phyloP scores from a whole-genome alignment of 805 yeast genomes.

The Candida piceae region DNA sequence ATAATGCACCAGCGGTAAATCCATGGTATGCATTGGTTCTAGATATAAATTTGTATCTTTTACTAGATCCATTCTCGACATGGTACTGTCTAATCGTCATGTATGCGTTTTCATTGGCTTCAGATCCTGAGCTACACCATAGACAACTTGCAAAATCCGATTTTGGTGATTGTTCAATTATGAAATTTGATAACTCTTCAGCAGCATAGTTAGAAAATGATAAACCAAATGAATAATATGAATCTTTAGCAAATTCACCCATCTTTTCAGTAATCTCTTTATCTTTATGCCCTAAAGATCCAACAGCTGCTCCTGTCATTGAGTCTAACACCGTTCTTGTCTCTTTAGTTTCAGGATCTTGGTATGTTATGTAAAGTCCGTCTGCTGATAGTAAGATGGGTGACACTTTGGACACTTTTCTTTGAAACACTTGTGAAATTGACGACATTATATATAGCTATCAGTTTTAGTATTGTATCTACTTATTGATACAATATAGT shows the following conservation, averaged over 20 bases:
- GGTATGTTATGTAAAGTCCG: conserved; percentile 37
- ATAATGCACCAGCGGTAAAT: conserved; percentile 40
- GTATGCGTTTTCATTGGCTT: conserved; percentile 73
- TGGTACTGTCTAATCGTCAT: conserved; percentile 56
- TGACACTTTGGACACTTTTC: too few species aligned
- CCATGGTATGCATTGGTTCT: conserved; percentile 46
- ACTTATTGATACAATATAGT: too few species aligned
- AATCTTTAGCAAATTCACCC: conserved; percentile 30
- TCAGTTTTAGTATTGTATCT: not conserved
- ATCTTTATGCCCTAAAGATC: conserved; percentile 39
- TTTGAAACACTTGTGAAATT: too few species aligned
- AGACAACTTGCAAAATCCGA: conserved; percentile 35
- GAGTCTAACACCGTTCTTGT: conserved; percentile 34
- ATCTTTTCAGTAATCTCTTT: conserved; percentile 35
- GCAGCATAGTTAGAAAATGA: conserved; percentile 34
- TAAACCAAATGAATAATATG: conserved; percentile 34
- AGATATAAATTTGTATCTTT: conserved; percentile 37
- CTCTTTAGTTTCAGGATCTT: conserved; percentile 37
- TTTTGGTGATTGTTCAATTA: conserved; percentile 32
- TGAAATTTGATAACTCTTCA: conserved; percentile 41
- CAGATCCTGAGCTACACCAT: conserved; percentile 66
- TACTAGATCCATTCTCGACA: conserved; percentile 36
- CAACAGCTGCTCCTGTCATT: conserved; percentile 46
- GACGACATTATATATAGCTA: too few species aligned
- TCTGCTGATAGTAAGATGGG: too few species aligned